Conservation (phyloP, 352 stramenopile species). For the Phytophthora colocasiae region DNA sequence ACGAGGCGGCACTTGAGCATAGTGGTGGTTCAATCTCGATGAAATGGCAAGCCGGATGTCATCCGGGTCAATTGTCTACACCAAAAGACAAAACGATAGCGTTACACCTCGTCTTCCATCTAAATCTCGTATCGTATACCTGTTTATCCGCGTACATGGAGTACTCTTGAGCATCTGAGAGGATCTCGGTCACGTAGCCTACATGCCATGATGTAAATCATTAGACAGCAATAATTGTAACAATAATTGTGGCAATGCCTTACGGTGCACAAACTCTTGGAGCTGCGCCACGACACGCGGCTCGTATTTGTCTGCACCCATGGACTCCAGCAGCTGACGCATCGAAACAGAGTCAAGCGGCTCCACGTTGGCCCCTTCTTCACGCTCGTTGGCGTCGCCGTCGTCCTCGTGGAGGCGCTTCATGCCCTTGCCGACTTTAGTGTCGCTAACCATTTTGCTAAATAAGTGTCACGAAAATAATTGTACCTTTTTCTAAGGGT, state of each 20-base stretch:
- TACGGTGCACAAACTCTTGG: conserved; percentile 87
- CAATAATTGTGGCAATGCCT: neutral
- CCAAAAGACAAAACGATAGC: conserved; percentile 9
- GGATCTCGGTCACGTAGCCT: conserved; percentile 86
- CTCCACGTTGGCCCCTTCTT: conserved; percentile 45
- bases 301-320: conserved; percentile 84
- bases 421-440: conserved; percentile 41
- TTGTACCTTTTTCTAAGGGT: conserved; percentile 13
- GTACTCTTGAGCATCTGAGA: conserved; percentile 89
- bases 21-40: conserved; percentile 83
- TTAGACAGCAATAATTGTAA: neutral
- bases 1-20: conserved; percentile 73
- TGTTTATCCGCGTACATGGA: conserved; percentile 79
- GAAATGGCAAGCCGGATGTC: conserved; percentile 81
- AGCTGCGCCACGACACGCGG: conserved; percentile 82
- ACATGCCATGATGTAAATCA: conserved; percentile 1
- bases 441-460: conserved; percentile 46
- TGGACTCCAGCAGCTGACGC: conserved; percentile 71
- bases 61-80: conserved; percentile 70
- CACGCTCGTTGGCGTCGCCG: conserved; percentile 41
- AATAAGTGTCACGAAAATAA: neutral
- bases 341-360: conserved; percentile 73
- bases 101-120: conserved; percentile 5
- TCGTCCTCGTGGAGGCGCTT: conserved; percentile 74
- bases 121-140: conserved; percentile 24